Conservation (phyloP, 2,329 filamentous ascomycete species). For the Aspergillus tanneri region DNA sequence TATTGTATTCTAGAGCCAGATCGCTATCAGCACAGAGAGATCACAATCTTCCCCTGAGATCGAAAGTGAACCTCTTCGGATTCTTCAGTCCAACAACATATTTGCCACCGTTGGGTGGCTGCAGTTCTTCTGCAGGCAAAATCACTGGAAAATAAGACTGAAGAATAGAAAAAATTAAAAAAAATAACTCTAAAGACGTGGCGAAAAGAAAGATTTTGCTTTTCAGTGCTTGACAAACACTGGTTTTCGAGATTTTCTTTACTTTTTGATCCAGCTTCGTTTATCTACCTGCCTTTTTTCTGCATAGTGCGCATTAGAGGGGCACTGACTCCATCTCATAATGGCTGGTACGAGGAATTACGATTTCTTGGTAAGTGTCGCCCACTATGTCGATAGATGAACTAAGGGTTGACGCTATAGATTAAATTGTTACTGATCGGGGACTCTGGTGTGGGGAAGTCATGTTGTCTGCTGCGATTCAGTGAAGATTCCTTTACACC, state of each 20-base stretch:
- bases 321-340: slow-evolving; percentile 11
- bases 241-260: no score
- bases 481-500: slow-evolving; percentile 97
- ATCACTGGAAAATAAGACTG: slow-evolving; percentile 1
- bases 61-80: neutral
- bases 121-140: slow-evolving; percentile 11
- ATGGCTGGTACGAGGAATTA: slow-evolving; percentile 99
- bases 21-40: neutral
- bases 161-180: no score
- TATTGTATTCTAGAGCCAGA: neutral
- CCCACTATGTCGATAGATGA: slow-evolving; percentile 3
- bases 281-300: neutral
- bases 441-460: slow-evolving; percentile 95
- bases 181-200: no score
- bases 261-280: no score
- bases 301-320: neutral
- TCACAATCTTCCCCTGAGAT: slow-evolving; percentile 8
- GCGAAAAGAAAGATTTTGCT: no score
- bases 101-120: slow-evolving; percentile 18
- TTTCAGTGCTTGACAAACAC: no score
- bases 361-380: slow-evolving; percentile 82
- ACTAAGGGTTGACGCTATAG: slow-evolving; percentile 49
- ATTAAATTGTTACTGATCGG: slow-evolving; percentile 97
- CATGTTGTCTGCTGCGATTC: slow-evolving; percentile 93
- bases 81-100: slow-evolving; percentile 5